phyloP scores from a whole-genome alignment of 108 stramenopile genomes.

The Cylindrotheca closterium region DNA sequence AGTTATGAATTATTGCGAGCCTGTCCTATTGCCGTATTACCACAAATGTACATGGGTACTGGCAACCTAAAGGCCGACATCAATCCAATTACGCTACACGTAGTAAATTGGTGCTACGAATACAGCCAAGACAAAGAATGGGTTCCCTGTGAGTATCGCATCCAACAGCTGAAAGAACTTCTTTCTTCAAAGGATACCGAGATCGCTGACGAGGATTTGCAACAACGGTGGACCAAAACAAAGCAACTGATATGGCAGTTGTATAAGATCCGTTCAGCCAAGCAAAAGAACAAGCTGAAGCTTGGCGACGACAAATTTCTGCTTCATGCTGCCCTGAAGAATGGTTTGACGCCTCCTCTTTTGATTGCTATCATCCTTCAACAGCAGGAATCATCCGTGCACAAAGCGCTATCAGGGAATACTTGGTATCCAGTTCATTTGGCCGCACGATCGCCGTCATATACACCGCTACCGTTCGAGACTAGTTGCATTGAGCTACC shows the following conservation, averaged over 20 bases:
- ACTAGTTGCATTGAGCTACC: too few relatives aligned
- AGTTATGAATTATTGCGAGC: slow-evolving; percentile 14
- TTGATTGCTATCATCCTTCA: slow-evolving; percentile 31
- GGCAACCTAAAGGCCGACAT: slow-evolving; percentile 3
- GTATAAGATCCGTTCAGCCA: slow-evolving; percentile 8
- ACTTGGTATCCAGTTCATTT: slow-evolving; percentile 27
- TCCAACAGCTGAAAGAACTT: slow-evolving; percentile 7
- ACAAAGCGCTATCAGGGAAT: slow-evolving; percentile 2
- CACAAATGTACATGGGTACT: background rate
- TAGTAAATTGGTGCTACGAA: slow-evolving; percentile 11
- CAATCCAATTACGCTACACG: slow-evolving; percentile 10
- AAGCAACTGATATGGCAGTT: slow-evolving; percentile 30
- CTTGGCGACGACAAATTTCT: slow-evolving; percentile 7
- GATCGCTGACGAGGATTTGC: background rate
- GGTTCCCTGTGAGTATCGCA: background rate
- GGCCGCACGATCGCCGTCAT: slow-evolving; percentile 17
- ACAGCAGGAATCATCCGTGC: slow-evolving; percentile 16
- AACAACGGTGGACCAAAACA: slow-evolving; percentile 26
- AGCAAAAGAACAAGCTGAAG: slow-evolving; percentile 7
- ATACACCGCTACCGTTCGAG: slow-evolving; percentile 35
- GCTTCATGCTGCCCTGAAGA: slow-evolving; percentile 38
- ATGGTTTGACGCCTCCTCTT: slow-evolving; percentile 29
- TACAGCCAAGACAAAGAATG: background rate
- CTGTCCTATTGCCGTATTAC: slow-evolving; percentile 9
- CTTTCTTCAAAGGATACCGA: slow-evolving; percentile 3